These are phyloP conservation scores for Wallacemonas sp. DNA, from an alignment of 208 protist species.

Conservation along the genomic window DNA sequence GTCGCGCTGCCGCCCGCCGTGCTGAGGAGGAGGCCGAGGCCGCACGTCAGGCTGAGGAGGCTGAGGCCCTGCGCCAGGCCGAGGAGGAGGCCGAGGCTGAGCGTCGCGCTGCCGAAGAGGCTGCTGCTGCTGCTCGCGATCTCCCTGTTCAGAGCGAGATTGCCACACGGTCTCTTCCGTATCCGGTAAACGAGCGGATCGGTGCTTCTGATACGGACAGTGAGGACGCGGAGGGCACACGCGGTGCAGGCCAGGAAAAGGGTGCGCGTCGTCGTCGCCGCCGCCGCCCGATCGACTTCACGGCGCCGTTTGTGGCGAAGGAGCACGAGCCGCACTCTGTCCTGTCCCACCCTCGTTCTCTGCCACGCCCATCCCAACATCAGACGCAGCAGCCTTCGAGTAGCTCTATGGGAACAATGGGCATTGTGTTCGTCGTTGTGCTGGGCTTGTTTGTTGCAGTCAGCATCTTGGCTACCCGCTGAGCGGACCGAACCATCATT, in stretches of 20 bases:
- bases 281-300: constrained; percentile 19
- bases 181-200: no score
- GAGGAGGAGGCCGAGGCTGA: constrained; percentile 19
- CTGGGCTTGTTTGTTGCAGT: constrained; percentile 23
- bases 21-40: constrained; percentile 15
- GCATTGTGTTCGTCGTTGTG: constrained; percentile 16
- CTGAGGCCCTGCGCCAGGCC: constrained; percentile 16
- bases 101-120: not conserved
- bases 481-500: not conserved
- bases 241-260: not conserved
- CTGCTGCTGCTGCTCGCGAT: not conserved
- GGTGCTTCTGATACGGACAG: no score
- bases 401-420: not conserved
- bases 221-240: constrained; percentile 15
- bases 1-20: no score
- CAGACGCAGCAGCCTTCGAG: not conserved
- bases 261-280: constrained; percentile 1
- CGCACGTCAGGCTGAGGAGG: constrained; percentile 15
- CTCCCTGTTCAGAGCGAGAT: no score
- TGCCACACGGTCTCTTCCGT: not conserved
- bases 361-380: not conserved
- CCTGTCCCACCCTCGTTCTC: not conserved
- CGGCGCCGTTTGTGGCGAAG: constrained; percentile 20
- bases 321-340: constrained; percentile 2
- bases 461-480: constrained; percentile 1